phyloP scores from a whole-genome alignment of 1,284 basidiomycete species.

The Fomitiporia mediterranea region DNA sequence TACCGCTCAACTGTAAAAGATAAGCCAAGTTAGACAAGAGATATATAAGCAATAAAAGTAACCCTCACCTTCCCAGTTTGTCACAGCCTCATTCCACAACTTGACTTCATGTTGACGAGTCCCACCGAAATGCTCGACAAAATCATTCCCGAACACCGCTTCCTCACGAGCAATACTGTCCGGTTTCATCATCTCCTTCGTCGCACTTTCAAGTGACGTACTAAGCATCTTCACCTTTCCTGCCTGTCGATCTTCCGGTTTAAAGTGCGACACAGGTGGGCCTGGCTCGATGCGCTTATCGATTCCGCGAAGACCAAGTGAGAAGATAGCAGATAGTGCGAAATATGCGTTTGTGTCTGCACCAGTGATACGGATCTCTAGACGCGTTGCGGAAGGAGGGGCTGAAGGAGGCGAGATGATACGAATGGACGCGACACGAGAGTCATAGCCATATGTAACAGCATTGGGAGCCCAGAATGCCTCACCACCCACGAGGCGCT shows the following conservation, averaged over 20 bases:
- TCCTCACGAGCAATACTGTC: conserved; percentile 78
- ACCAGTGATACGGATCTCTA: conserved; percentile 92
- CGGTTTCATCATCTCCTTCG: conserved; percentile 70
- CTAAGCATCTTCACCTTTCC: conserved; percentile 72
- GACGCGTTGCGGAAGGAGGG: conserved; percentile 73
- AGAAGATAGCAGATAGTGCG: conserved; percentile 82
- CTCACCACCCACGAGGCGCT: conserved; percentile 91
- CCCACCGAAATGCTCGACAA: conserved; percentile 91
- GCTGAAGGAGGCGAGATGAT: conserved; percentile 89
- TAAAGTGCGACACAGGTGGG: conserved; percentile 64
- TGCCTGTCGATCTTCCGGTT: conserved; percentile 49
- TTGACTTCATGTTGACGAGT: conserved; percentile 88
- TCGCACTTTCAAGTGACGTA: conserved; percentile 74
- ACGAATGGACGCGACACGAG: conserved; percentile 85
- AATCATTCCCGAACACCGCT: conserved; percentile 74
- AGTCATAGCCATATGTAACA: conserved; percentile 93
- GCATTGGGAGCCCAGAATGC: conserved; percentile 95
- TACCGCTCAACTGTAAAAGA: conserved; percentile 70
- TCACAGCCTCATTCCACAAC: conserved; percentile 85
- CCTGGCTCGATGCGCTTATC: conserved; percentile 65
- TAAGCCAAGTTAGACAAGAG: conserved; percentile 9
- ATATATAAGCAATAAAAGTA: conserved; percentile 5
- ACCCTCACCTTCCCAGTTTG: conserved; percentile 84
- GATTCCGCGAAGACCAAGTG: conserved; percentile 84
- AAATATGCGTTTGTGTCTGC: conserved; percentile 95